Conservation (phyloP, 495 filamentous ascomycete species). For the Schizothecium vesticola region DNA sequence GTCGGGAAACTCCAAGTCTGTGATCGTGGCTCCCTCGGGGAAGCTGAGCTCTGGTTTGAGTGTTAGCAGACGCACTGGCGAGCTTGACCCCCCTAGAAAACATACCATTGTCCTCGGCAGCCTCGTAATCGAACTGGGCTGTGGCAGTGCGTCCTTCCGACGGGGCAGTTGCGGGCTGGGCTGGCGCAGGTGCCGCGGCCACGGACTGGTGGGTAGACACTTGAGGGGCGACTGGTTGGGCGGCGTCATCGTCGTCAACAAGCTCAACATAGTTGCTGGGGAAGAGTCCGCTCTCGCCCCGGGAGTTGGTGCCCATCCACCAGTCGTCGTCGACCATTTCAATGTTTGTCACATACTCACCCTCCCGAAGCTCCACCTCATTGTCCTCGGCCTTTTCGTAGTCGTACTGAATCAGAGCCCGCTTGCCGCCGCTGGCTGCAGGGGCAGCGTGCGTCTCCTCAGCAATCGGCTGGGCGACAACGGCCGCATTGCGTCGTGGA, state of each 20-base stretch:
- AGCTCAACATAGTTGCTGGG: slow-evolving; percentile 96
- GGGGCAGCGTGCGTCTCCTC: slow-evolving; percentile 24
- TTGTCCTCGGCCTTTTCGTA: slow-evolving; percentile 98
- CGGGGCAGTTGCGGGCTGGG: slow-evolving; percentile 18
- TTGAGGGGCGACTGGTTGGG: slow-evolving; percentile 15
- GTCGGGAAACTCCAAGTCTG: slow-evolving; percentile 78
- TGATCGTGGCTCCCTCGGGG: slow-evolving; percentile 79
- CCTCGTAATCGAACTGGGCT: slow-evolving; percentile 94
- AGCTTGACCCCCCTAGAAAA: neutral
- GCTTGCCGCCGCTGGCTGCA: slow-evolving; percentile 46
- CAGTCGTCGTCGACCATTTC: slow-evolving; percentile 97
- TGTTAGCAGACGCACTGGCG: slow-evolving; percentile 17
- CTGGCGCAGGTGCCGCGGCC: slow-evolving; percentile 14
- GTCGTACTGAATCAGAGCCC: slow-evolving; percentile 82
- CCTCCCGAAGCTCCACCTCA: slow-evolving; percentile 86
- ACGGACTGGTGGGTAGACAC: slow-evolving; percentile 17
- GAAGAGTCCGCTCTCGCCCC: slow-evolving; percentile 83
- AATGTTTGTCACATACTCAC: slow-evolving; percentile 87
- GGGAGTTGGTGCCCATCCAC: slow-evolving; percentile 87
- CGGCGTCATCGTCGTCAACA: slow-evolving; percentile 51
- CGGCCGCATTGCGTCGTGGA: slow-evolving; percentile 56
- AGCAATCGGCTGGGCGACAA: slow-evolving; percentile 36
- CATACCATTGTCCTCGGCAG: slow-evolving; percentile 86
- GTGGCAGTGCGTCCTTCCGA: slow-evolving; percentile 59
- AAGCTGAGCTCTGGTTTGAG: slow-evolving; percentile 67